These are phyloP conservation scores for Penicillium verrucosum DNA, from an alignment of 2,329 filamentous ascomycete genomes.

Conservation along the genomic window DNA sequence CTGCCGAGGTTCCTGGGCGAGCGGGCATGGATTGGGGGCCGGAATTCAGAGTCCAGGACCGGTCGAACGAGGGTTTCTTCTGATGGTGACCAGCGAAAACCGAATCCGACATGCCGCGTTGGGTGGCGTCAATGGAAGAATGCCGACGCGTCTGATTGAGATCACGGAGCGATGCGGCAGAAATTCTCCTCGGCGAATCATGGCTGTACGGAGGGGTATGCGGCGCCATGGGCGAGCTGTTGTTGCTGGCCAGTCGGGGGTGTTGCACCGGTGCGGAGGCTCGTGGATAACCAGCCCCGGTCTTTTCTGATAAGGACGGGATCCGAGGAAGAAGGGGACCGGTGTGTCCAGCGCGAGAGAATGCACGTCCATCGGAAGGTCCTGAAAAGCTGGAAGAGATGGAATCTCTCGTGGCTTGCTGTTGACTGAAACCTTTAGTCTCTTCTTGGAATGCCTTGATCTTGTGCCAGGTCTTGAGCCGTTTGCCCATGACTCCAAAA, in stretches of 20 bases:
- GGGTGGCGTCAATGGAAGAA: slow-evolving; percentile 75
- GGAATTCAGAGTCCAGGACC: slow-evolving; percentile 55
- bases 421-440: slow-evolving; percentile 60
- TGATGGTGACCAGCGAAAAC: slow-evolving; percentile 43
- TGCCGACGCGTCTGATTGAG: slow-evolving; percentile 81
- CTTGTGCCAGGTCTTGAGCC: slow-evolving; percentile 94
- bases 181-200: slow-evolving; percentile 56
- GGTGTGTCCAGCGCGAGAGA: slow-evolving; percentile 38
- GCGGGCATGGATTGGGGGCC: slow-evolving; percentile 32
- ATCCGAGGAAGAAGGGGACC: slow-evolving; percentile 45
- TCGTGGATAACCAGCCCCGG: slow-evolving; percentile 26
- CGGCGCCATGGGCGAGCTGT: slow-evolving; percentile 45
- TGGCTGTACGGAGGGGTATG: slow-evolving; percentile 42
- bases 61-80: slow-evolving; percentile 59
- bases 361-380: slow-evolving; percentile 47
- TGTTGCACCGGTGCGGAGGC: slow-evolving; percentile 29
- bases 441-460: slow-evolving; percentile 90
- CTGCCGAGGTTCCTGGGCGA: slow-evolving; percentile 36
- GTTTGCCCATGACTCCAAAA: slow-evolving; percentile 81
- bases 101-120: slow-evolving; percentile 27
- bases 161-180: slow-evolving; percentile 76
- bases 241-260: slow-evolving; percentile 33
- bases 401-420: slow-evolving; percentile 28
- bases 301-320: slow-evolving; percentile 39
- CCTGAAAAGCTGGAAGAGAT: slow-evolving; percentile 44